phyloP scores from a whole-genome alignment of 495 filamentous ascomycete species.

The Hypoxylon trugodes region DNA sequence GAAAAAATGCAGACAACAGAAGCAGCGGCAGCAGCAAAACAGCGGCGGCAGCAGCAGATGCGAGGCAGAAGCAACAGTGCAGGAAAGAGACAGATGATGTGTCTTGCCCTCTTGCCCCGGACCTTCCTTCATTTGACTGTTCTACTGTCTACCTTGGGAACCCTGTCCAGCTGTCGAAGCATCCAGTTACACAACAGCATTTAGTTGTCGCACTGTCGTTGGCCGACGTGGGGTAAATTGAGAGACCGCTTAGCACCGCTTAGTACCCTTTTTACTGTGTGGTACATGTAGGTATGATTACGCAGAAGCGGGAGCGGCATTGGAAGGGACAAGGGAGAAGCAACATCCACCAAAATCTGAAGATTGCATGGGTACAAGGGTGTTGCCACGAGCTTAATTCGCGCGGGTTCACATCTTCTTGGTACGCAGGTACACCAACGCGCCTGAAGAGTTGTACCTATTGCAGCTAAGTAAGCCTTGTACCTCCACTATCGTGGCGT shows the following conservation, averaged over 20 bases:
- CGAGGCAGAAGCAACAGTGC: slow-evolving; percentile 7
- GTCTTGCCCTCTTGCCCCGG: too few species aligned
- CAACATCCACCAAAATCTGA: neutral
- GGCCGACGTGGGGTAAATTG: slow-evolving; percentile 36
- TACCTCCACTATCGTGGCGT: slow-evolving; percentile 34
- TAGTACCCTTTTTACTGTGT: slow-evolving; percentile 22
- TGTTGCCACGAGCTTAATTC: slow-evolving; percentile 21
- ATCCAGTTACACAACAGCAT: slow-evolving; percentile 39
- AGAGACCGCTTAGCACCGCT: slow-evolving; percentile 30
- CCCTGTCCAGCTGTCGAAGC: slow-evolving; percentile 40
- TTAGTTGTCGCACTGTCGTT: slow-evolving; percentile 44
- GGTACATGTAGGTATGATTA: neutral
- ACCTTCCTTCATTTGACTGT: slow-evolving; percentile 21
- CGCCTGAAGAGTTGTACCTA: too few species aligned
- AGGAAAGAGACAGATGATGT: slow-evolving; percentile 33
- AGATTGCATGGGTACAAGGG: neutral
- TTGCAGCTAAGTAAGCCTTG: too few species aligned
- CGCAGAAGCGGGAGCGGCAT: slow-evolving; percentile 1
- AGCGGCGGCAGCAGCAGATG: slow-evolving; percentile 13
- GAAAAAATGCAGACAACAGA: neutral
- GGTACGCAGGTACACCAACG: too few species aligned
- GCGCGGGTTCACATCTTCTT: slow-evolving; percentile 2
- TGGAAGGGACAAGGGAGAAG: neutral
- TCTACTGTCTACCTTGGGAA: slow-evolving; percentile 17
- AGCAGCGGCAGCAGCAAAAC: slow-evolving; percentile 10